Percentiles rank a stretch among this genome's conserved stretches.
phyloP scores from a whole-genome alignment of 192 early-diverging fungal genomes.

The Chytriomyces hyalinus region DNA sequence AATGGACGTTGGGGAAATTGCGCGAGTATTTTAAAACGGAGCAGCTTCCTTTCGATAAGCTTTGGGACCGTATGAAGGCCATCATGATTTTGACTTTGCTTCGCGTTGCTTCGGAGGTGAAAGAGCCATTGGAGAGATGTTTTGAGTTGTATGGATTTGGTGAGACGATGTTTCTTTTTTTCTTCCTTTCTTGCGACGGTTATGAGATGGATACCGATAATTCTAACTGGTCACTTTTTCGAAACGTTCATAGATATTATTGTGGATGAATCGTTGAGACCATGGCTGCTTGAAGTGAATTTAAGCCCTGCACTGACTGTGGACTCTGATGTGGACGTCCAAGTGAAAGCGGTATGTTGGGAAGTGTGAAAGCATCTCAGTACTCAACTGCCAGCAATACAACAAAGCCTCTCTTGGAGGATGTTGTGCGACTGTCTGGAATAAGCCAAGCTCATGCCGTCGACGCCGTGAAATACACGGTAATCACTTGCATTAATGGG shows the following conservation, averaged over 20 bases:
- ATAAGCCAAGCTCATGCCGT: constrained; percentile 37
- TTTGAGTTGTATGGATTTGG: constrained; percentile 62
- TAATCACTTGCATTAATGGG: neutral
- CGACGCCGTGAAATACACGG: constrained; percentile 13
- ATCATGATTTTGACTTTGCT: constrained; percentile 48
- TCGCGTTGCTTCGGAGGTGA: constrained; percentile 42
- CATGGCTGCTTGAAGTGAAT: constrained; percentile 60
- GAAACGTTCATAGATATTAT: constrained; percentile 39
- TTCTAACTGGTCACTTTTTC: too few species aligned
- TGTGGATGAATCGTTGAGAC: constrained; percentile 44
- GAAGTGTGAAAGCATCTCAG: neutral
- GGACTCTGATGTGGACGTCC: constrained; percentile 48
- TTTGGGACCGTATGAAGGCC: constrained; percentile 49
- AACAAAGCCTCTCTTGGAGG: constrained; percentile 39
- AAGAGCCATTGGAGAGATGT: constrained; percentile 31
- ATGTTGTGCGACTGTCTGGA: constrained; percentile 40
- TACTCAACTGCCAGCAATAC: neutral
- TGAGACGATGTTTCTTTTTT: neutral
- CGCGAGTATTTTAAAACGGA: constrained; percentile 31
- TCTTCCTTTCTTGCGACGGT: neutral
- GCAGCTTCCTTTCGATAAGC: constrained; percentile 27
- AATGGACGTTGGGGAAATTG: constrained; percentile 47
- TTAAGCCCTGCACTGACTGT: constrained; percentile 54
- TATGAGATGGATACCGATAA: too few species aligned
- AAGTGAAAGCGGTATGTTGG: constrained; percentile 47